phyloP scores from a whole-genome alignment of 306 rosid species.

The Quercus engelmannii region DNA sequence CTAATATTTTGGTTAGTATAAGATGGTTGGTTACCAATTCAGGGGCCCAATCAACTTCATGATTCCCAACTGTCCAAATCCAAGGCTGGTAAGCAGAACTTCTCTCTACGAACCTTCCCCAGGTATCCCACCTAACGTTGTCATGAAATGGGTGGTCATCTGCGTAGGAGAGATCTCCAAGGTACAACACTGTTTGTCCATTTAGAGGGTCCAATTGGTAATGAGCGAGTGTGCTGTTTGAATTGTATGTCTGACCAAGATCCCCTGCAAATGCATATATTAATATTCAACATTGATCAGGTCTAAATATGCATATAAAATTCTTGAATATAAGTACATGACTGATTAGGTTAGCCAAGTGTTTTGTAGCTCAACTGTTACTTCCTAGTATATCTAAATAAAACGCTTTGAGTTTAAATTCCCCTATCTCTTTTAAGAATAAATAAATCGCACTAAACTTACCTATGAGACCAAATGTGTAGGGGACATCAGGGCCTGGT shows the following conservation, averaged over 20 bases:
- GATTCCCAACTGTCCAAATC: conserved; percentile 55
- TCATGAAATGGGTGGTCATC: conserved; percentile 37
- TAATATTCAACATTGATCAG: no score
- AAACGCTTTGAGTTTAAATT: no score
- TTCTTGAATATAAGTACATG: no score
- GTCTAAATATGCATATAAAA: no score
- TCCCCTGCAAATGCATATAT: conserved; percentile 15
- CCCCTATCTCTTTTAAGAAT: no score
- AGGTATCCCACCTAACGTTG: conserved; percentile 18
- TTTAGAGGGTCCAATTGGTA: conserved; percentile 41
- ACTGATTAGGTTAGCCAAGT: no score
- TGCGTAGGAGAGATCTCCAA: conserved; percentile 58
- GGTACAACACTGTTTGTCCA: conserved; percentile 34
- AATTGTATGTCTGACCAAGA: conserved; percentile 51
- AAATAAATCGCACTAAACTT: background rate
- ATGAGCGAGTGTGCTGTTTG: conserved; percentile 41
- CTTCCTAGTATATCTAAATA: no score
- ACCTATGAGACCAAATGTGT: conserved; percentile 53
- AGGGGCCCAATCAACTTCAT: conserved; percentile 43
- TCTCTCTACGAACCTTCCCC: conserved; percentile 37
- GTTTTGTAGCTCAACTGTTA: no score
- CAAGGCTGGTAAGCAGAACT: conserved; percentile 50
- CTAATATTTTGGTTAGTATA: no score
- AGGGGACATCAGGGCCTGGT: conserved; percentile 50
- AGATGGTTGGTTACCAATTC: conserved; percentile 31